Conservation (phyloP, 2,329 filamentous ascomycete genomes). For the Penicillium fuscoglaucum region DNA sequence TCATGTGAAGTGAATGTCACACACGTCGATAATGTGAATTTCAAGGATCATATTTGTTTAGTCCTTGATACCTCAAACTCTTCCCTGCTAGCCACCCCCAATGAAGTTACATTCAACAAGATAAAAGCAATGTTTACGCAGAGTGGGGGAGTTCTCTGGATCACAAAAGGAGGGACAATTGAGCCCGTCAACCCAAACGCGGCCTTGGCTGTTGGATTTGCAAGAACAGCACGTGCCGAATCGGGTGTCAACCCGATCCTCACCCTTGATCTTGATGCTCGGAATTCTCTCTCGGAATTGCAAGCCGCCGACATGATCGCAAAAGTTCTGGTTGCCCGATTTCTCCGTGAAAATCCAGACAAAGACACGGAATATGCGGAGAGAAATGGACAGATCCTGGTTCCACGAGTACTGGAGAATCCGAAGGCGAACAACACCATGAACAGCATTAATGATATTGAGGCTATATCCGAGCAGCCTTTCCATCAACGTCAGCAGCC, state of each 20-base stretch:
- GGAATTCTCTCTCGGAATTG: constrained; percentile 4
- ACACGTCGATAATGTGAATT: constrained; percentile 8
- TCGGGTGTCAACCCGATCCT: constrained; percentile 25
- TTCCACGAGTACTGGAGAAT: constrained; percentile 29
- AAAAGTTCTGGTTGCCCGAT: constrained; percentile 12
- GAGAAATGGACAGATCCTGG: constrained; percentile 18
- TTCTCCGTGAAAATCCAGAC: constrained; percentile 4
- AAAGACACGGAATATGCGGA: constrained; percentile 30
- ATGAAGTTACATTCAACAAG: constrained; percentile 5
- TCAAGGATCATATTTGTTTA: constrained; percentile 19
- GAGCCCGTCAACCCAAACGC: constrained; percentile 16
- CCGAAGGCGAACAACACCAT: constrained; percentile 8
- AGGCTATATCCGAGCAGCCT: constrained; percentile 4
- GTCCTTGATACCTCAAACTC: constrained; percentile 17
- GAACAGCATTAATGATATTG: background rate
- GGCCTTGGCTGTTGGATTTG: constrained; percentile 24
- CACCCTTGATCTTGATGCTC: constrained; percentile 26
- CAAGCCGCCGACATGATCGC: constrained; percentile 13
- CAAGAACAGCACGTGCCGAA: constrained; percentile 31
- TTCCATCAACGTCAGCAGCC: constrained; percentile 15
- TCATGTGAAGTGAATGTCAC: constrained; percentile 8
- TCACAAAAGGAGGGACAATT: constrained; percentile 22
- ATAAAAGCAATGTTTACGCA: constrained; percentile 22
- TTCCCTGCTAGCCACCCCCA: background rate
- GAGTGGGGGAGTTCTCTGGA: constrained; percentile 25